Base-by-base conservation (phyloP, 805 yeast genomes). In the Ogataea nakhonphanomensis region DNA sequence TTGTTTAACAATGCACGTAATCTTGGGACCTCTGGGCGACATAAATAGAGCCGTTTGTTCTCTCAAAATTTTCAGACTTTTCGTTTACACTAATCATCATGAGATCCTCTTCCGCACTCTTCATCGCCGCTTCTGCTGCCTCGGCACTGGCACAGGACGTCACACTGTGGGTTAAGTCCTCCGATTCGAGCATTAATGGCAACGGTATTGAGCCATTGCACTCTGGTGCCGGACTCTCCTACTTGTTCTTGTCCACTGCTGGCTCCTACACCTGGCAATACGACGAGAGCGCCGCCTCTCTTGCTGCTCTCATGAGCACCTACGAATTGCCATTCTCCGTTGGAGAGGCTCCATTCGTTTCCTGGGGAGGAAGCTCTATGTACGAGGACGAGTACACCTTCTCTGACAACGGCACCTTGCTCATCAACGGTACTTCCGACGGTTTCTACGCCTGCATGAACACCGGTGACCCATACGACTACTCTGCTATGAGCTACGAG, bases 141-240 rank as follows among this genome's bases (percentile, higher is more conserved):
- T 26, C 42, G 8, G 49, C 40, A 23, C 25, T 46, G 5, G 46
- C 53, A 7, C 46, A 48, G n/a, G 49, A 48, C 8, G 49, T 60
- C 12, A 22, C 45, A 17, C 55, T 66, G 32, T 46, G 20, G 15
- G 51, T 51, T 33, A 47, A 53, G 23, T 62, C 70, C 24, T 53
- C 49, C 30, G 39, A 61, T 41, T 17, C 54, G 5, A 46, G 39
- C 7, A 37, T 68, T 36, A 43, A 65, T 42, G 64, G 63, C 26
- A 39, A 54, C 13, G 63, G 59, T 31, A 42, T 67, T 28, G 44
- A 53, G 34, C 43, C 60, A 24, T 42, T 43, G 30, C 76, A 70
- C 50, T 71, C 65, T 51, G 76, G 75, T 49, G 76, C 76, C 37
- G 76, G 66, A 38, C 53, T 68, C 43, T 56, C 62, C 58, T 71